These are phyloP conservation scores for Aspergillus brunneoviolaceus DNA, from an alignment of 2,329 filamentous ascomycete genomes.

Conservation along the genomic window DNA sequence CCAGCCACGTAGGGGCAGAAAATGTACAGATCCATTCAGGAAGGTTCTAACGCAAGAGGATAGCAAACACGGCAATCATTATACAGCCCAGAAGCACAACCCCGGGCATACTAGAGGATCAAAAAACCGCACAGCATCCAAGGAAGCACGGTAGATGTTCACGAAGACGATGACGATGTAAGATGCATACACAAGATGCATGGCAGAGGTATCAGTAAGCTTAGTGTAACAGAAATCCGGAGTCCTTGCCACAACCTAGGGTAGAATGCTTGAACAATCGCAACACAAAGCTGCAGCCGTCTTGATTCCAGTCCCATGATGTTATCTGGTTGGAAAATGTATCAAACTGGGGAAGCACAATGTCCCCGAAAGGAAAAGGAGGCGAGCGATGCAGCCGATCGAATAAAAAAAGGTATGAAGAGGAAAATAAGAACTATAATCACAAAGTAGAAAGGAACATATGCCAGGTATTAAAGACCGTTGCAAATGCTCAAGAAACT, in stretches of 20 bases:
- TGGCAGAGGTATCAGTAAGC: slow-evolving; percentile 2
- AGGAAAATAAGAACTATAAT: slow-evolving; percentile 27
- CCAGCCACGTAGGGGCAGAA: neutral
- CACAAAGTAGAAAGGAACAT: slow-evolving; percentile 35
- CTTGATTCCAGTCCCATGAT: neutral
- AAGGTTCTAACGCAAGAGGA: neutral
- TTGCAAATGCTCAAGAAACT: slow-evolving; percentile 39
- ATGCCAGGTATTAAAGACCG: slow-evolving; percentile 35
- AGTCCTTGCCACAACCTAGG: neutral
- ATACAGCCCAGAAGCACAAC: neutral
- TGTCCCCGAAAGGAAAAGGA: neutral
- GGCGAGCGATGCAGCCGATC: slow-evolving; percentile 8
- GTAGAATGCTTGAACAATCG: neutral
- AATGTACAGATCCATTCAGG: slow-evolving; percentile 3
- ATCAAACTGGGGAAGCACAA: neutral
- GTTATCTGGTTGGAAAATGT: neutral
- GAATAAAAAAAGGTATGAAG: slow-evolving; percentile 1
- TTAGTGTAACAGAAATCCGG: neutral
- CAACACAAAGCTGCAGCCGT: neutral
- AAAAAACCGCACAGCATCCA: neutral
- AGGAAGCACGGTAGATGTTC: neutral
- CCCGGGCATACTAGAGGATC: neutral
- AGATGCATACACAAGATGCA: neutral
- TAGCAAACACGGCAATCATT: neutral
- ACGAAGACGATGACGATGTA: neutral